Conservation (phyloP, 1,139 yeast genomes). For the Spencermartinsiella ligniputridi region DNA sequence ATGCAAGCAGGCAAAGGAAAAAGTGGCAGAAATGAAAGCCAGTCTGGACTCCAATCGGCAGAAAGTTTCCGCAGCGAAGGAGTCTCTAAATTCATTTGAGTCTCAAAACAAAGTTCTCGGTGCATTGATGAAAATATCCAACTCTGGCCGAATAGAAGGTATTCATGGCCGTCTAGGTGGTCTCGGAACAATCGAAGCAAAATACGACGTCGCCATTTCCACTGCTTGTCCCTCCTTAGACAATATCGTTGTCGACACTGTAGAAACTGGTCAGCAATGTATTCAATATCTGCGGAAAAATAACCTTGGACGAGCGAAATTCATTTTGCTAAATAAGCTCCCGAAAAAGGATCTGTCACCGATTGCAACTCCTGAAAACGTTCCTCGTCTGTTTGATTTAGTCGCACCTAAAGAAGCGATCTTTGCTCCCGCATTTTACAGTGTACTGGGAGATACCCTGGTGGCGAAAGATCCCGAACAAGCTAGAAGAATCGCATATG, state of each 20-base stretch:
- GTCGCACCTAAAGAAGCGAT: constrained; percentile 59
- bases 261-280: constrained; percentile 89
- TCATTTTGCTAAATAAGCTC: constrained; percentile 73
- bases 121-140: constrained; percentile 63
- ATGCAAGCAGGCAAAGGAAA: constrained; percentile 44
- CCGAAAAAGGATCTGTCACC: constrained; percentile 56
- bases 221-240: constrained; percentile 92
- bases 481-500: constrained; percentile 88
- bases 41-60: constrained; percentile 56
- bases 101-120: constrained; percentile 71
- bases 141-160: constrained; percentile 80
- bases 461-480: constrained; percentile 76
- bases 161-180: constrained; percentile 90
- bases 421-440: constrained; percentile 85
- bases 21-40: constrained; percentile 49
- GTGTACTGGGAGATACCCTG: constrained; percentile 78
- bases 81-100: constrained; percentile 51
- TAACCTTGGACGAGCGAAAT: constrained; percentile 84
- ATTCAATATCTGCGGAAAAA: constrained; percentile 81
- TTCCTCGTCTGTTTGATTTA: constrained; percentile 80
- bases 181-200: constrained; percentile 79
- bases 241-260: constrained; percentile 91
- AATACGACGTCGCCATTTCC: constrained; percentile 88
- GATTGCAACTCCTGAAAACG: constrained; percentile 71
- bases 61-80: constrained; percentile 60